A percentile compares a stretch with the other conserved stretches of the same genome.
phyloP scores from a whole-genome alignment of 176 grass and related monocot genomes.

The Puccinellia tenuiflora region DNA sequence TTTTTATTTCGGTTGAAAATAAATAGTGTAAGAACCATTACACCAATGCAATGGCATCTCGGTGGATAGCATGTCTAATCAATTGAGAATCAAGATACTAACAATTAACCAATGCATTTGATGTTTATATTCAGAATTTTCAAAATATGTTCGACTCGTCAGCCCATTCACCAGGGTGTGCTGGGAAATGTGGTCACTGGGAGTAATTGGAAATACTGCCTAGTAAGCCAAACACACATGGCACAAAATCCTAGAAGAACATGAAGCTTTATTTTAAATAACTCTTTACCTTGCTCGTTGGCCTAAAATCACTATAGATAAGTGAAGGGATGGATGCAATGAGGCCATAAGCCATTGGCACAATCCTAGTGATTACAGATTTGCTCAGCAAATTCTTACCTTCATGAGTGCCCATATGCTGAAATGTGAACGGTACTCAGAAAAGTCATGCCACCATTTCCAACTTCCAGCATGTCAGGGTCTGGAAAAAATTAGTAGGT shows the following conservation, averaged over 20 bases:
- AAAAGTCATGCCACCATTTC: conserved; percentile 81
- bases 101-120: not conserved
- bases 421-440: conserved; percentile 91
- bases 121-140: not conserved
- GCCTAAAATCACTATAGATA: not conserved
- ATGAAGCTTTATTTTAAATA: not conserved
- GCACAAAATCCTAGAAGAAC: not conserved
- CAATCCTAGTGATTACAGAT: not conserved
- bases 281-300: not conserved
- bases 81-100: not conserved
- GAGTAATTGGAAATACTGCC: not conserved
- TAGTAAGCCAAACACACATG: not conserved
- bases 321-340: not conserved
- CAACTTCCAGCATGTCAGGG: conserved; percentile 94
- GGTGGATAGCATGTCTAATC: not conserved
- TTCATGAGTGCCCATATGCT: conserved; percentile 99
- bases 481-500: conserved; percentile 33
- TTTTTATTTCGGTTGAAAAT: not conserved
- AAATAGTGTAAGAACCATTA: not conserved
- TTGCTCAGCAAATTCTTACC: conserved; percentile 19
- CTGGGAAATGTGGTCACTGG: not conserved
- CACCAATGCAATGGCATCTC: not conserved
- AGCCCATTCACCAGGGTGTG: not conserved
- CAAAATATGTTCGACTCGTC: not conserved
- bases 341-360: not conserved